phyloP scores from a whole-genome alignment of 2,329 filamentous ascomycete genomes.

The Hymenoscyphus occultus region DNA sequence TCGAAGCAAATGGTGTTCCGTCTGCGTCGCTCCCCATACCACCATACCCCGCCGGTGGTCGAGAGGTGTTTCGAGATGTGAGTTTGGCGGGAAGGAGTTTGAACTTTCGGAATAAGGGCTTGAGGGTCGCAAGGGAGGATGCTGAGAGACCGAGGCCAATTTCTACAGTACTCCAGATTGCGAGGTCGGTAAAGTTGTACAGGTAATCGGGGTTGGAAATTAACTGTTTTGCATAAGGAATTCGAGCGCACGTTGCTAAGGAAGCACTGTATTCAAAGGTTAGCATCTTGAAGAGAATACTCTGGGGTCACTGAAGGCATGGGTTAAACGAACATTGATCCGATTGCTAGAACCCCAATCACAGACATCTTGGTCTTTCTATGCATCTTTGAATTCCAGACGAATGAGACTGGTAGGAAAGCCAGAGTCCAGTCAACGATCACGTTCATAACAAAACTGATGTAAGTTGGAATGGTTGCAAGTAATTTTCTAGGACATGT shows the following conservation, averaged over 20 bases:
- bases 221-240: conserved; percentile 39
- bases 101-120: conserved; percentile 32
- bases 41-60: not conserved
- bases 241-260: conserved; percentile 39
- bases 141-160: conserved; percentile 39
- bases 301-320: not conserved
- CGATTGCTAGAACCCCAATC: conserved; percentile 28
- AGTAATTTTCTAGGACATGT: conserved; percentile 13
- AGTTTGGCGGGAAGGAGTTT: conserved; percentile 14
- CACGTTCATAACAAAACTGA: conserved; percentile 39
- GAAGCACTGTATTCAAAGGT: conserved; percentile 34
- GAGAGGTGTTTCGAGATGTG: conserved; percentile 7
- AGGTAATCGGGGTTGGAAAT: conserved; percentile 36
- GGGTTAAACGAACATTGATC: conserved; percentile 36
- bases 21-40: too few species aligned
- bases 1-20: too few species aligned
- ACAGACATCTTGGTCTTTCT: conserved; percentile 38
- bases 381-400: conserved; percentile 41
- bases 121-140: conserved; percentile 39
- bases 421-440: conserved; percentile 40
- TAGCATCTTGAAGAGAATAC: not conserved
- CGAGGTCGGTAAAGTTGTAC: conserved; percentile 39
- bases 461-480: conserved; percentile 36
- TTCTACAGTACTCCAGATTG: conserved; percentile 41
- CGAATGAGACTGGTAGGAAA: conserved; percentile 39